Evolutionary conservation across 2,329 filamentous ascomycete species (phyloP).

Genomic region (Neonectria magnoliae): DNA sequence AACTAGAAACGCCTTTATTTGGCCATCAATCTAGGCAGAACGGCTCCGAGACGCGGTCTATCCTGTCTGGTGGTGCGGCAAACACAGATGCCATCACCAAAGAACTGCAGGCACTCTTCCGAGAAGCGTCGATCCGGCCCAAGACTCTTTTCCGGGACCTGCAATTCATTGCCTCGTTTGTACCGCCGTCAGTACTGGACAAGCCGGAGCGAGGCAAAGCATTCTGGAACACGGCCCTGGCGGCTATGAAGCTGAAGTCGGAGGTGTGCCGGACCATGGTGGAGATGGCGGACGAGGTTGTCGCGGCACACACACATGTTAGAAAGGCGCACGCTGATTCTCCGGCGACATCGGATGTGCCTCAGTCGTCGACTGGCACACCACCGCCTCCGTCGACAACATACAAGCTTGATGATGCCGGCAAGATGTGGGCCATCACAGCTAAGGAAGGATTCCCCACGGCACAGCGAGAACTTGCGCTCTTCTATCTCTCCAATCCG

Average conservation of each 20-base stretch:
- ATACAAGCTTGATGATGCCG: conserved; percentile 82
- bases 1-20: conserved; percentile 41
- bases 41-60: conserved; percentile 58
- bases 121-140: conserved; percentile 74
- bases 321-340: conserved; percentile 58
- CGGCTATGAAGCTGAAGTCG: conserved; percentile 87
- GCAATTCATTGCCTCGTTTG: conserved; percentile 77
- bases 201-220: conserved; percentile 75
- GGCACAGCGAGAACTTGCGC: conserved; percentile 90
- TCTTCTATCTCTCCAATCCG: conserved; percentile 92
- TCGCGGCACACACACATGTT: conserved; percentile 71
- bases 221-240: conserved; percentile 90
- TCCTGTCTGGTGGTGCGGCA: conserved; percentile 59
- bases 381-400: conserved; percentile 64
- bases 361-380: conserved; percentile 52
- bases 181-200: conserved; percentile 69
- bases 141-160: conserved; percentile 84
- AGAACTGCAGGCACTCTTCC: conserved; percentile 74
- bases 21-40: conserved; percentile 53
- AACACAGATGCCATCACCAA: conserved; percentile 73
- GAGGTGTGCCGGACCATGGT: conserved; percentile 86
- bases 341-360: conserved; percentile 40
- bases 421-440: conserved; percentile 89
- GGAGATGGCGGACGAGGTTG: conserved; percentile 66
- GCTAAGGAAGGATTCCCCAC: conserved; percentile 87